These are phyloP conservation scores for Colletotrichum aenigma DNA, from an alignment of 2,329 filamentous ascomycete genomes.

Conservation along the genomic window DNA sequence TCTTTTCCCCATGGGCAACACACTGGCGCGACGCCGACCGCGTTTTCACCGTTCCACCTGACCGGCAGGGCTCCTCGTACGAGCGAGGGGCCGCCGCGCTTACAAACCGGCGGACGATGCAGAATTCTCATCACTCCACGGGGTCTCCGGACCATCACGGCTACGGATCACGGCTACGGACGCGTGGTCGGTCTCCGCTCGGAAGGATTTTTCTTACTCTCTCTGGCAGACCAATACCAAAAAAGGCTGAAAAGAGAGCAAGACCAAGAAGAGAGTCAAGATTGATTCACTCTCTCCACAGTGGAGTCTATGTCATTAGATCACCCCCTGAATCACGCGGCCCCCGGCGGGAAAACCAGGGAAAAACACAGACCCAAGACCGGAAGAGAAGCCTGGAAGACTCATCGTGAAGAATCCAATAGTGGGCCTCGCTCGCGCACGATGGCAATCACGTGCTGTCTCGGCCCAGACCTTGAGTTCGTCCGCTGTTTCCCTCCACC, in stretches of 20 bases:
- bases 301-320: slow-evolving; percentile 8
- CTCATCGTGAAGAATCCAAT: not conserved
- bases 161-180: not conserved
- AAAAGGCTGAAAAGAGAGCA: not conserved
- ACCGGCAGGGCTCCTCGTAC: not conserved
- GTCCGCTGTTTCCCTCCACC: not conserved
- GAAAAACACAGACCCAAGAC: not conserved
- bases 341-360: not conserved
- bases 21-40: slow-evolving; percentile 6
- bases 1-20: slow-evolving; percentile 20
- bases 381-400: not conserved
- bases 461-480: not conserved
- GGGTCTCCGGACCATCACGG: not conserved
- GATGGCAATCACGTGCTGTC: slow-evolving; percentile 4
- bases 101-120: not conserved
- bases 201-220: not conserved
- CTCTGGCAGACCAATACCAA: not conserved
- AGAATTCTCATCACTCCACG: not conserved
- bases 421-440: not conserved
- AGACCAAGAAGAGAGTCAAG: not conserved
- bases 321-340: not conserved
- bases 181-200: not conserved
- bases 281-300: not conserved
- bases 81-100: not conserved
- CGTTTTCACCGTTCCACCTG: slow-evolving; percentile 13